These are phyloP conservation scores for Aspergillus bombycis DNA, from an alignment of 2,329 filamentous ascomycete genomes.

Conservation along the genomic window DNA sequence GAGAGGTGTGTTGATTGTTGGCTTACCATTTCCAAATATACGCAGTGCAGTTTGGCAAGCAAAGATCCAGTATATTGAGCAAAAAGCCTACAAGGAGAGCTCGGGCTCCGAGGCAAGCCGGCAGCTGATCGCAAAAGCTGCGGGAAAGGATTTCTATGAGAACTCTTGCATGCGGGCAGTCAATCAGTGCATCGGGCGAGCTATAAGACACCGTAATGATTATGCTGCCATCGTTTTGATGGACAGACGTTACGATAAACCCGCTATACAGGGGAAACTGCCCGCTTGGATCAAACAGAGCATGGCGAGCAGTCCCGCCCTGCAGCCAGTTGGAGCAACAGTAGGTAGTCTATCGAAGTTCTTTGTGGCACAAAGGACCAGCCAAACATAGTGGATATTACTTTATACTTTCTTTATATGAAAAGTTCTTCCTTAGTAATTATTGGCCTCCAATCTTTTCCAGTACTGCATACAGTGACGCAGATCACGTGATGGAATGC, in stretches of 20 bases:
- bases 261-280: constrained; percentile 75
- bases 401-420: not conserved
- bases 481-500: not conserved
- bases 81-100: constrained; percentile 49
- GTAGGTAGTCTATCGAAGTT: constrained; percentile 38
- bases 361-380: constrained; percentile 26
- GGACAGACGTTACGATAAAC: constrained; percentile 76
- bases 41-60: constrained; percentile 91
- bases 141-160: constrained; percentile 81
- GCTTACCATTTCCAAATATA: constrained; percentile 89
- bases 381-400: not conserved
- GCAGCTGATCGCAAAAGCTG: constrained; percentile 45
- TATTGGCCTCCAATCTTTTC: not conserved
- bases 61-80: constrained; percentile 83
- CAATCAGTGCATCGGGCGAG: constrained; percentile 93
- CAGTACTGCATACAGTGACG: not conserved
- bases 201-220: constrained; percentile 83
- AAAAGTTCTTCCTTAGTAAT: not conserved
- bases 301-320: constrained; percentile 44
- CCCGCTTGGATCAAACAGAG: constrained; percentile 86
- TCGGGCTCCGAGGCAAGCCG: constrained; percentile 32
- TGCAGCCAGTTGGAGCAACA: constrained; percentile 28
- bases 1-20: constrained; percentile 86
- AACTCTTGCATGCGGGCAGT: constrained; percentile 96
- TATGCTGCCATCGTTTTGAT: constrained; percentile 89